Evolutionary conservation across 2,329 filamentous ascomycete genomes (phyloP).

Genomic region (Pseudocercospora cruenta): DNA sequence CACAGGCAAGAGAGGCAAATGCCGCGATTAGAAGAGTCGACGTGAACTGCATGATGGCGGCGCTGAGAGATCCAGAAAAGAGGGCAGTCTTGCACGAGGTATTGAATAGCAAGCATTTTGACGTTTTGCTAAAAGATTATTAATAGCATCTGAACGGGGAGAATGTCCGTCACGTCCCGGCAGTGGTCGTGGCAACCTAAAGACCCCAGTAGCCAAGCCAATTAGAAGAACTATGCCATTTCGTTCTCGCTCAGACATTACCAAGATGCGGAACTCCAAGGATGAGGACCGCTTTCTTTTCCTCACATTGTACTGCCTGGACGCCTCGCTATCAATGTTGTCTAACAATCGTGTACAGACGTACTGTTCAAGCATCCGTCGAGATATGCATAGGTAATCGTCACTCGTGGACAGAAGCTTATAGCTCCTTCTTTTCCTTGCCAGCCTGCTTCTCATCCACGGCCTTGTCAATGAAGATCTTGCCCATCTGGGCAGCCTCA

Average conservation of each 20-base stretch:
- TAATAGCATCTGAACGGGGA: not conserved
- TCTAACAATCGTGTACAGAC: not conserved
- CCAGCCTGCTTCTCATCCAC: slow-evolving; percentile 27
- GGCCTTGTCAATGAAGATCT: slow-evolving; percentile 53
- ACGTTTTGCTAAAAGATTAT: not conserved
- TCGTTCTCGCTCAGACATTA: too few relatives aligned
- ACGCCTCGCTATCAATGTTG: not conserved
- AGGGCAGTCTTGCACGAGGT: not conserved
- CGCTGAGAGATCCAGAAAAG: not conserved
- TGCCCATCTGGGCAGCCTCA: slow-evolving; percentile 57
- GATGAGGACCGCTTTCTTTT: not conserved
- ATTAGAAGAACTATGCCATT: not conserved
- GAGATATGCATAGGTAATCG: not conserved
- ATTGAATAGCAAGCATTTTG: not conserved
- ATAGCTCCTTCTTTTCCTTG: slow-evolving; percentile 42
- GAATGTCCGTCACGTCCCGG: not conserved
- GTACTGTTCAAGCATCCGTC: not conserved
- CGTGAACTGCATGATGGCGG: not conserved
- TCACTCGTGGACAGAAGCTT: not conserved
- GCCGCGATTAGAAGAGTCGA: not conserved
- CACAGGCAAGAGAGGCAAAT: not conserved
- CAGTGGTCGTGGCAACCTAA: not conserved
- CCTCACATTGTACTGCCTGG: too few relatives aligned
- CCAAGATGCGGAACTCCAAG: not conserved
- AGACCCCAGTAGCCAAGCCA: not conserved